Evolutionary conservation across 2,329 filamentous ascomycete species (phyloP), one percentile per base, ranked within the genome.

Genomic region (Coniochaeta sp.): DNA sequence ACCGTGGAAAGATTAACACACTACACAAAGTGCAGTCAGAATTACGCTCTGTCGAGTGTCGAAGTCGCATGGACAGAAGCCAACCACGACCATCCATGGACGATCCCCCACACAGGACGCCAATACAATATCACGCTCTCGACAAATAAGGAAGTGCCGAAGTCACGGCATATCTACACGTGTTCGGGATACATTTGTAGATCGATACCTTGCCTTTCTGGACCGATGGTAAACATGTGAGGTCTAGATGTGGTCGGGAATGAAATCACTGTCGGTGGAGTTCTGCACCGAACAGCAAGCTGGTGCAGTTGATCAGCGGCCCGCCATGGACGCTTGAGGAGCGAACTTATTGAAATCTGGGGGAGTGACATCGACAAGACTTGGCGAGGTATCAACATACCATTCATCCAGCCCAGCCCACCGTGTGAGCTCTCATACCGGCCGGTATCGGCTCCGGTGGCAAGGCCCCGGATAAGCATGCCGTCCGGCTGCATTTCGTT

Each of bases 131-230:
- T 24, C 30, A 56, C 36, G 54, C 30, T 56, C 24, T 36, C 16
- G 52, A 14, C 54, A 56, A 36, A 56, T 32, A 56, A 24, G 54
- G 54, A 56, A 56, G 54, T 56, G 54, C 54, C 54, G 54, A 17
- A n/a, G 4, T 52, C 47, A 52, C 47, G 17, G 12, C 47, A 52
- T 30, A 24, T 2, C 9, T 17, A 52, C 47, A 52, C 24, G 47
- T 52, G 47, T 52, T 14, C 47, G 24, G 19, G 54, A 16, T 26
- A 32, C 34, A 38, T 32, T 34, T 56, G 54, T 56, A 22, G 54
- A 56, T 56, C 30, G 17, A n/a, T 56, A 32, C 30, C 5, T 36
- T 34, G 50, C 50, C 50, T 55, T 32, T 55, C 38, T 42, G 38
- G 16, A 6, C 16, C 19, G 17, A 10, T 19, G 9, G n/a, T 47